Evolutionary conservation across 768 basidiomycete genomes (phyloP).

Genomic region (Hortiboletus campestris): DNA sequence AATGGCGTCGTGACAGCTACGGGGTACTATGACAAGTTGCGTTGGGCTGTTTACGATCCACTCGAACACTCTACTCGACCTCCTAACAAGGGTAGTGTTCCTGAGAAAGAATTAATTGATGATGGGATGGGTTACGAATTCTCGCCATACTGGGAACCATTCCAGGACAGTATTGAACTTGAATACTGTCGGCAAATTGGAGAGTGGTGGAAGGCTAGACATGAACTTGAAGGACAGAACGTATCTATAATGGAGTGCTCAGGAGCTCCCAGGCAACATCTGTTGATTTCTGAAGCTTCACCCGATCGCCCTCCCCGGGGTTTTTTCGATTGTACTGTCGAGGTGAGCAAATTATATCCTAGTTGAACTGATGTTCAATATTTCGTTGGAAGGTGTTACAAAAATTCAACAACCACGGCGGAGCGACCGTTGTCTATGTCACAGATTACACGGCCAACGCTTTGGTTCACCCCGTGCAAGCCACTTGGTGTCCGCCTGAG

Average conservation of each 20-base stretch:
- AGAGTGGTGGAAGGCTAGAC: constrained; percentile 50
- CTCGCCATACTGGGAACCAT: constrained; percentile 46
- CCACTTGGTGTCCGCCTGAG: constrained; percentile 46
- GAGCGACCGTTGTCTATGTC: constrained; percentile 51
- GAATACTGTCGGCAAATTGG: constrained; percentile 43
- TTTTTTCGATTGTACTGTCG: constrained; percentile 63
- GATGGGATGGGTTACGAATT: constrained; percentile 39
- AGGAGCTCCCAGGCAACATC: constrained; percentile 36
- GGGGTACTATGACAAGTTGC: constrained; percentile 46
- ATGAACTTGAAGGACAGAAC: constrained; percentile 18
- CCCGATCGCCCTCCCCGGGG: constrained; percentile 44
- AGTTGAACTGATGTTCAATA: not conserved
- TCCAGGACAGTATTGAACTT: constrained; percentile 35
- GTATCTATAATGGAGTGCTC: constrained; percentile 14
- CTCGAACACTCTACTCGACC: constrained; percentile 36
- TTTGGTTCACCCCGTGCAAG: constrained; percentile 31
- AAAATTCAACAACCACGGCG: constrained; percentile 38
- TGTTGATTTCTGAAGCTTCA: constrained; percentile 49
- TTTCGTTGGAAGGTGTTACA: constrained; percentile 45
- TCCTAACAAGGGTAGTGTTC: constrained; percentile 37
- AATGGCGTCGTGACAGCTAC: constrained; percentile 34
- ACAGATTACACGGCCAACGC: constrained; percentile 62
- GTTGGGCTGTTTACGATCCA: constrained; percentile 56
- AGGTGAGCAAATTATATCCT: constrained; percentile 39
- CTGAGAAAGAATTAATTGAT: constrained; percentile 31